Conservation (phyloP, 768 basidiomycete species). For the Pulveroboletus frians region DNA sequence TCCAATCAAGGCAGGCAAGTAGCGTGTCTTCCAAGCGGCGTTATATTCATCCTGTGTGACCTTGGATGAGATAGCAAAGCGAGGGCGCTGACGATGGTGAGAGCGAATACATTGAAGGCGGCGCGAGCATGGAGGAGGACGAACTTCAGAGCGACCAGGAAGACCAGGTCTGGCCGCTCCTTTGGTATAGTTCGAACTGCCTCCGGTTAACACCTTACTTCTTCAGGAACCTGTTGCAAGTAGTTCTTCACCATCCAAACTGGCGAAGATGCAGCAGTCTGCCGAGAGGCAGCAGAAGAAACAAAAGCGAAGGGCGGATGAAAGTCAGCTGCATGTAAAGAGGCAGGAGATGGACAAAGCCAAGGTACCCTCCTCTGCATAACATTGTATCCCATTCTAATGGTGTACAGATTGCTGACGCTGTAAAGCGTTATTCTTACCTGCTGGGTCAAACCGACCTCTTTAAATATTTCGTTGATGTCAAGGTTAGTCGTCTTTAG, state of each 20-base stretch:
- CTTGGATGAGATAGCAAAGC: slow-evolving; percentile 44
- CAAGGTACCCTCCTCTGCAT: slow-evolving; percentile 47
- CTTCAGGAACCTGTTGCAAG: slow-evolving; percentile 18
- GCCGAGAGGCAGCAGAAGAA: slow-evolving; percentile 41
- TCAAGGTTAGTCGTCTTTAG: slow-evolving; percentile 57
- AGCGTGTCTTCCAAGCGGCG: neutral
- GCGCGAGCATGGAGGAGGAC: slow-evolving; percentile 53
- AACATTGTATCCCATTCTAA: slow-evolving; percentile 5
- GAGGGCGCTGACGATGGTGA: slow-evolving; percentile 66
- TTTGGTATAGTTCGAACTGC: neutral
- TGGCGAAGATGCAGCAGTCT: slow-evolving; percentile 34
- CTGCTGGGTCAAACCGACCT: slow-evolving; percentile 97
- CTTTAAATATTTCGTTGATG: slow-evolving; percentile 97
- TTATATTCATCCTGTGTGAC: slow-evolving; percentile 6
- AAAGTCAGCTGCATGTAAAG: slow-evolving; percentile 63
- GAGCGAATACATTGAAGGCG: slow-evolving; percentile 61
- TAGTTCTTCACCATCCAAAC: slow-evolving; percentile 28
- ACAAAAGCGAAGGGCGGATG: slow-evolving; percentile 60
- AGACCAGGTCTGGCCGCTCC: slow-evolving; percentile 27
- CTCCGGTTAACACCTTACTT: slow-evolving; percentile 1
- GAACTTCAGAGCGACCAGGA: slow-evolving; percentile 55
- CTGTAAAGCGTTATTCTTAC: slow-evolving; percentile 95
- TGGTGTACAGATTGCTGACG: slow-evolving; percentile 68
- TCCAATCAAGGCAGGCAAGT: slow-evolving; percentile 80
- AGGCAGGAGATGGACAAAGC: slow-evolving; percentile 85